Evolutionary conservation across 331 rosid genomes (phyloP).

Genomic region (Erythrophleum ivorense): DNA sequence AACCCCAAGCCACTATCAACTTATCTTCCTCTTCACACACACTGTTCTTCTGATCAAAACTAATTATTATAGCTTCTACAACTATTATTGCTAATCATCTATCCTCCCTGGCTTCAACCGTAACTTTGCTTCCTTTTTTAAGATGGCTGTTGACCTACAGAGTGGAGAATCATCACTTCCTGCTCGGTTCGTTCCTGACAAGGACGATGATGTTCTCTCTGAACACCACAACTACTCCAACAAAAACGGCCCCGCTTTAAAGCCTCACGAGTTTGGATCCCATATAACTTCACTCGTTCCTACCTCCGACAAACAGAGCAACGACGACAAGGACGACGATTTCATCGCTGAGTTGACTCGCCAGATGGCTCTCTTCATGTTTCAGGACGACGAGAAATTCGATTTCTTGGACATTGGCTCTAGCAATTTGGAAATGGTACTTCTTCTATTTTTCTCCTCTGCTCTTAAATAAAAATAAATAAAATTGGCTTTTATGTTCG

Average conservation of each 20-base stretch:
- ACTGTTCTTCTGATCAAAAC: not conserved
- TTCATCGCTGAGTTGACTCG: constrained; percentile 54
- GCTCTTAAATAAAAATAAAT: not conserved
- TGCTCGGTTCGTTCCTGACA: constrained; percentile 39
- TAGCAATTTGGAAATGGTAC: constrained; percentile 49
- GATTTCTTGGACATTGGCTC: constrained; percentile 36
- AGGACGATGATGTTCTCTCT: constrained; percentile 5
- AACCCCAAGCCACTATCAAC: not conserved
- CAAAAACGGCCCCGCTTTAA: constrained; percentile 1
- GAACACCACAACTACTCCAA: not conserved
- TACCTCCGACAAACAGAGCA: not conserved
- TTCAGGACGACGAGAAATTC: constrained; percentile 43
- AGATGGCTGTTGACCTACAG: constrained; percentile 56
- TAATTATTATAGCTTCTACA: constrained; percentile 24
- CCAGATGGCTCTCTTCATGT: constrained; percentile 61
- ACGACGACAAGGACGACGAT: constrained; percentile 50
- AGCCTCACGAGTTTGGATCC: constrained; percentile 13
- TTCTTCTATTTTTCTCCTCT: not conserved
- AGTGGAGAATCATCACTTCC: constrained; percentile 43
- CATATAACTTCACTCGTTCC: constrained; percentile 35
- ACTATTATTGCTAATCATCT: constrained; percentile 20
- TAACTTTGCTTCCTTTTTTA: not conserved
- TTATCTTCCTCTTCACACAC: not conserved
- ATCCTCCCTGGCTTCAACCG: not conserved
- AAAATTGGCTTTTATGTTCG: not conserved